Base-by-base conservation (phyloP, 257 asterid genomes). In the Solanum raphanifolium region DNA sequence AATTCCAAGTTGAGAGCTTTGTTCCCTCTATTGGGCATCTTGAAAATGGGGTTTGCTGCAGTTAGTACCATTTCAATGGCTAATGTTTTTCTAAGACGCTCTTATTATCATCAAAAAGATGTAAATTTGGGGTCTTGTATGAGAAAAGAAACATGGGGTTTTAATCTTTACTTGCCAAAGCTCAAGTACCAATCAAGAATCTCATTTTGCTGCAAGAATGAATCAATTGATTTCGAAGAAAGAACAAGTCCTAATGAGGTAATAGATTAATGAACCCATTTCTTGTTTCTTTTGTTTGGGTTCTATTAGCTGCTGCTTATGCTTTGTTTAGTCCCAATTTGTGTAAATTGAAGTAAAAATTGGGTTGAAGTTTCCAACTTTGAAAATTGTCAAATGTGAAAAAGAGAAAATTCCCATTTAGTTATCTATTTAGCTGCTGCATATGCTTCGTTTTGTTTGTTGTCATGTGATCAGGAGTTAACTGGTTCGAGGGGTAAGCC, bases 221-320 rank as follows among this genome's bases (percentile, higher is more conserved):
- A 71, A 25, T 83, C 65, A 9, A 34, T 88, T 4, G 78, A 35
- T 31, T 88, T 83, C 9, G 68, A 71, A 55, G 89, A 88, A 71
- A 88, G 89, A 88, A 48, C 73, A 23, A 88, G 89, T 43, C 85
- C 89, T 13, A 72, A 55, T 71, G 87, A 88, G 89, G 89, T 87
- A 48, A 79, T 8, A 4, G 0, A 4, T 6, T 76, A 0, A n/a
- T n/a, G 60, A 38, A 5, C 36, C 2, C 1, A 78, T 78, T 13
- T 78, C 60, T 13, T 27, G 34, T 39, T 73, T 20, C 23, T 48
- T 52, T 13, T 34, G 21, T 36, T 21, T 74, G 46, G 20, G 32
- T 11, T 38, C 31, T 6, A 23, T 48, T 29, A 83, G 78, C 20
- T 38, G 55, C 20, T 76, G 55, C n/a, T 9, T 65, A 74, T 74